Evolutionary conservation across 176 grass and related monocot species (phyloP).

Genomic region (Dendrocalamus sinicus): DNA sequence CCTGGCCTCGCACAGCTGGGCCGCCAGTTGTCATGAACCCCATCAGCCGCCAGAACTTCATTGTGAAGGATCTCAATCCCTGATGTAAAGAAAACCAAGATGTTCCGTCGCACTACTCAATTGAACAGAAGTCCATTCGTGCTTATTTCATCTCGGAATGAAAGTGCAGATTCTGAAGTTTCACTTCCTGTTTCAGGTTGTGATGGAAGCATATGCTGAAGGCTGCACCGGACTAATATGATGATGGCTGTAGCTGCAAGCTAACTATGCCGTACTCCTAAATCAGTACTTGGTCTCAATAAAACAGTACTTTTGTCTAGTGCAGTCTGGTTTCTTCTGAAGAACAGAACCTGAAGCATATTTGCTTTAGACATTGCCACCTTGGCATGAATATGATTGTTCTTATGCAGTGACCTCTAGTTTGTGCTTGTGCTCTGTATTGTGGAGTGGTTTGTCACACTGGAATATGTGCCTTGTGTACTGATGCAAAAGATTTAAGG

Average conservation of each 20-base stretch:
- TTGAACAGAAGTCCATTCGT: no score
- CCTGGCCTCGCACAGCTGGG: slow-evolving; percentile 79
- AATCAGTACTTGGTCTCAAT: slow-evolving; percentile 17
- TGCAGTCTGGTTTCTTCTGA: not conserved
- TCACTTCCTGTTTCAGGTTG: not conserved
- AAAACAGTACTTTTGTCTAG: slow-evolving; percentile 7
- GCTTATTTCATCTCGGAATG: not conserved
- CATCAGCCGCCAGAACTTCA: slow-evolving; percentile 89
- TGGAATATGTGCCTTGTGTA: not conserved
- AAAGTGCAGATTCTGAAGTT: not conserved
- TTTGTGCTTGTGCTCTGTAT: not conserved
- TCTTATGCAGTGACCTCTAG: not conserved
- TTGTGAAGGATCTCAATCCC: slow-evolving; percentile 68
- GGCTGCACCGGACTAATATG: not conserved
- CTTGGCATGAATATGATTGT: not conserved
- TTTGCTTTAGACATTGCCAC: slow-evolving; percentile 33
- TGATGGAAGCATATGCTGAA: not conserved
- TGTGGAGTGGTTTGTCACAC: not conserved
- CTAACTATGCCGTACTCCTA: not conserved
- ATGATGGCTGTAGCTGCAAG: not conserved
- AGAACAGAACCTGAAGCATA: slow-evolving; percentile 2
- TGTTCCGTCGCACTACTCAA: not conserved
- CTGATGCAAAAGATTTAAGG: slow-evolving; percentile 26
- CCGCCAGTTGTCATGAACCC: slow-evolving; percentile 91
- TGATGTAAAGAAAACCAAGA: slow-evolving; percentile 14